Evolutionary conservation across 2,329 filamentous ascomycete genomes (phyloP).

Genomic region (Cordyceps cicadae): DNA sequence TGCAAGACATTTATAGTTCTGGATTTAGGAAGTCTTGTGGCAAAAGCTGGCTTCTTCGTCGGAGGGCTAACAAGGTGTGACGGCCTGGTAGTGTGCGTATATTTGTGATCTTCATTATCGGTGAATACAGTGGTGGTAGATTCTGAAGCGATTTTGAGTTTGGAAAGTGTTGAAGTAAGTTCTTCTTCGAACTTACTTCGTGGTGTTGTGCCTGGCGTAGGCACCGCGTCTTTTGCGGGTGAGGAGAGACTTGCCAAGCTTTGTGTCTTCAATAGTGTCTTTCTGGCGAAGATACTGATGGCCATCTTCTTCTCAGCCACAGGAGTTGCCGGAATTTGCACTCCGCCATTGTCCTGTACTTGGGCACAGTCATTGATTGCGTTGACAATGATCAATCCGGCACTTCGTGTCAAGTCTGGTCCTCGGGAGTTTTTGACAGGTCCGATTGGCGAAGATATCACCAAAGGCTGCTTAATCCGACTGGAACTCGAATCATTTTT

Average conservation of each 20-base stretch:
- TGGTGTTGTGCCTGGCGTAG: neutral
- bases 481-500: slow-evolving; percentile 2
- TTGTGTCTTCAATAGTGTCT: slow-evolving; percentile 3
- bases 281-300: neutral
- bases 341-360: neutral
- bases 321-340: neutral
- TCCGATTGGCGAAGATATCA: slow-evolving; percentile 30
- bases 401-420: slow-evolving; percentile 26
- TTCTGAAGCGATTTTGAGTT: neutral
- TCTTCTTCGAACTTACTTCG: neutral
- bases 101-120: slow-evolving; percentile 1
- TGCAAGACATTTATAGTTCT: slow-evolving; percentile 37
- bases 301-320: neutral
- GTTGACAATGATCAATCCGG: slow-evolving; percentile 26
- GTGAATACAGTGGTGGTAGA: neutral
- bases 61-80: neutral
- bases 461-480: slow-evolving; percentile 18
- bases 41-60: slow-evolving; percentile 7
- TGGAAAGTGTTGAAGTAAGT: neutral
- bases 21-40: slow-evolving; percentile 32
- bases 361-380: slow-evolving; percentile 27
- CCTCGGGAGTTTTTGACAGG: slow-evolving; percentile 30
- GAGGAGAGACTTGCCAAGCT: neutral
- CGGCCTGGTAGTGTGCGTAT: neutral
- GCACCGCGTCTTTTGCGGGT: neutral